Percentiles rank a stretch among this genome's conserved stretches.
These are phyloP conservation scores for Tetradesmus lagerheimii DNA, from an alignment of 139 green algal species.

Conservation along the genomic window DNA sequence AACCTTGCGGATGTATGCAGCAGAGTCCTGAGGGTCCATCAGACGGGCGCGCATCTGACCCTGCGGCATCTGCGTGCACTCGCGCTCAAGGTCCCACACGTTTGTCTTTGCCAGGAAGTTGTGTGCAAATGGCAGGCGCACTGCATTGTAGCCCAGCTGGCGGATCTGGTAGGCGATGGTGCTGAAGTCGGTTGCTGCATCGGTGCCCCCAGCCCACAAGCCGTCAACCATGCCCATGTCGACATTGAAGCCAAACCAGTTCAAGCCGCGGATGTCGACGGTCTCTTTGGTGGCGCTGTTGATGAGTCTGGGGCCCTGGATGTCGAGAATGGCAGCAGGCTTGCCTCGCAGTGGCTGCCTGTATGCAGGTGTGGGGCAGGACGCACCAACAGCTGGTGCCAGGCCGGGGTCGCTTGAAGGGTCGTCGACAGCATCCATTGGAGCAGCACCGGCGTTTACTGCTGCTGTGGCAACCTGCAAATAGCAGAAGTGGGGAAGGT, in stretches of 20 bases:
- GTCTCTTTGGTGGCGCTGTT: background rate
- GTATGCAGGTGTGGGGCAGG: conserved; percentile 9
- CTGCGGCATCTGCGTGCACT: background rate
- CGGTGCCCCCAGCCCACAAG: conserved; percentile 42
- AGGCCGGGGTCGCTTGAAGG: background rate
- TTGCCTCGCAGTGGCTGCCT: conserved; percentile 9
- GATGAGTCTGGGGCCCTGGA: background rate
- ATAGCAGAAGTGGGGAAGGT: background rate
- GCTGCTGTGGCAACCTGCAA: background rate
- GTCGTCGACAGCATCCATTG: background rate
- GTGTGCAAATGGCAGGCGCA: conserved; percentile 42
- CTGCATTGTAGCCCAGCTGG: conserved; percentile 51
- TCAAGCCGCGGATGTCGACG: conserved; percentile 17
- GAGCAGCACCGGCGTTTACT: background rate
- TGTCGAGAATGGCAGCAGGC: background rate
- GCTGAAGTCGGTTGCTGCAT: conserved; percentile 42
- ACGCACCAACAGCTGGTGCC: background rate
- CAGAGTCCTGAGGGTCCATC: background rate
- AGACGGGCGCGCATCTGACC: conserved; percentile 12
- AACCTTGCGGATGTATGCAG: background rate
- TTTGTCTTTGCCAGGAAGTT: conserved; percentile 1
- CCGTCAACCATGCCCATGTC: conserved; percentile 47
- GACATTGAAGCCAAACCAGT: conserved; percentile 49
- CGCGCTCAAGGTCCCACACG: conserved; percentile 1
- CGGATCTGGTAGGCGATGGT: conserved; percentile 32